Percentiles rank a stretch among this genome's conserved stretches.
These are phyloP conservation scores for Colletotrichum echinochloae DNA, from an alignment of 2,329 filamentous ascomycete species.

Conservation along the genomic window DNA sequence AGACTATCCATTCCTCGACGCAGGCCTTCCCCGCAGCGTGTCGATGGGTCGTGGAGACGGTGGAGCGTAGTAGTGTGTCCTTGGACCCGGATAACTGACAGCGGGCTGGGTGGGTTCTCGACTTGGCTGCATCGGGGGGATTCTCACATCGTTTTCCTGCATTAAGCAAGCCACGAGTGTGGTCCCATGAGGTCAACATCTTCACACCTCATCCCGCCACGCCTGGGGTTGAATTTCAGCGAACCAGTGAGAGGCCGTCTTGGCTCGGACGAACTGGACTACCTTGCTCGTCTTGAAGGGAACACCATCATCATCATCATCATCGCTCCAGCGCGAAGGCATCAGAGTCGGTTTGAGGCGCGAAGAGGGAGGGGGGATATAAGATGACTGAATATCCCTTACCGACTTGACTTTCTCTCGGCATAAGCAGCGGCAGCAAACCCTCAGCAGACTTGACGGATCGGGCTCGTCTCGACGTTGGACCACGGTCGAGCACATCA, in stretches of 20 bases:
- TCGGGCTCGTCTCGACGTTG: background rate
- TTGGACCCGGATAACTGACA: constrained; percentile 23
- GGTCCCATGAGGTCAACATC: constrained; percentile 30
- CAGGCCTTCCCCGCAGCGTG: constrained; percentile 32
- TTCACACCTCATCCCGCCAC: constrained; percentile 23
- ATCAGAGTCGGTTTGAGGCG: constrained; percentile 1
- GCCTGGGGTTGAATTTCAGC: constrained; percentile 32
- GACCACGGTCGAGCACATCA: background rate
- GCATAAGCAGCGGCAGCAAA: constrained; percentile 1
- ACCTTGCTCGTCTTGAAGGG: constrained; percentile 6
- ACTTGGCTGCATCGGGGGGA: background rate
- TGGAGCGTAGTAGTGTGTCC: constrained; percentile 20
- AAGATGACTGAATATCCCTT: constrained; percentile 25
- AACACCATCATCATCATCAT: constrained; percentile 20
- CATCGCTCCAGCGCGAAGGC: constrained; percentile 18
- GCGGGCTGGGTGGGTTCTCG: background rate
- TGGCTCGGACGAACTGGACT: constrained; percentile 4
- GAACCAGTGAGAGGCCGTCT: constrained; percentile 35
- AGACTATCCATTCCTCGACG: constrained; percentile 24
- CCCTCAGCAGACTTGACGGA: background rate
- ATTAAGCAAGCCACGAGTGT: constrained; percentile 24
- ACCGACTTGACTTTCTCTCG: background rate
- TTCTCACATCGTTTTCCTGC: background rate
- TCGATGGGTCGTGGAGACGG: constrained; percentile 37
- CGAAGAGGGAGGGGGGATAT: constrained; percentile 8